Conservation (phyloP, 768 basidiomycete genomes). For the Phlebiopsis gigantea region DNA sequence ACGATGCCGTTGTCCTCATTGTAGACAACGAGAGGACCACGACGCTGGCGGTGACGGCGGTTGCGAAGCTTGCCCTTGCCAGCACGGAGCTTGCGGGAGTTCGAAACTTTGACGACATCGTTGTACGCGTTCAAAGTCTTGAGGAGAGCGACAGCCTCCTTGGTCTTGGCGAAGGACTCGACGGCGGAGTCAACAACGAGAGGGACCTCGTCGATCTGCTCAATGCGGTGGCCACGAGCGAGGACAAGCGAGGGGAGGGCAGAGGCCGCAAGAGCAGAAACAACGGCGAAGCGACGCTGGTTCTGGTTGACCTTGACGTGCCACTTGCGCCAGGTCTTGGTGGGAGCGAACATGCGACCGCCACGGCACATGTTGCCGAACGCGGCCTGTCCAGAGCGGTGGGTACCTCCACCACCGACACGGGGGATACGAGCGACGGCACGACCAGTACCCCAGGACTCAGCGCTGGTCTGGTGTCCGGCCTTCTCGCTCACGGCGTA, state of each 20-base stretch:
- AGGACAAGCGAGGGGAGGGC: conserved; percentile 97
- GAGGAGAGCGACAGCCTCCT: conserved; percentile 91
- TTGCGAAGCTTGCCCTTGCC: conserved; percentile 98
- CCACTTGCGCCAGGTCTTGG: conserved; percentile 99
- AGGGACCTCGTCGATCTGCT: conserved; percentile 94
- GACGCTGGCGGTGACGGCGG: conserved; percentile 93
- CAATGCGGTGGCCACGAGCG: conserved; percentile 98
- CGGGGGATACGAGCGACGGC: conserved; percentile 99
- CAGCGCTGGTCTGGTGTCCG: conserved; percentile 97
- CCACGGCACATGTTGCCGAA: conserved; percentile 99
- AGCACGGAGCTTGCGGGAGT: conserved; percentile 93
- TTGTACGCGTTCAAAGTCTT: conserved; percentile 84
- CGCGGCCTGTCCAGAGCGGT: conserved; percentile 97
- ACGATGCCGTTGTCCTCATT: conserved; percentile 97
- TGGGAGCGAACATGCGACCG: conserved; percentile 99
- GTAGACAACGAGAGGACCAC: conserved; percentile 96
- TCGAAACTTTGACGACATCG: conserved; percentile 95
- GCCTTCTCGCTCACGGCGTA: conserved; percentile 97
- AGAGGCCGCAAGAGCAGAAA: conserved; percentile 96
- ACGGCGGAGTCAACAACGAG: conserved; percentile 76
- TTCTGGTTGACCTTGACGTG: conserved; percentile 99
- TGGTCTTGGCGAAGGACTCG: conserved; percentile 93
- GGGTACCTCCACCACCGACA: conserved; percentile 98
- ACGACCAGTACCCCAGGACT: conserved; percentile 99
- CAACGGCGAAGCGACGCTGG: conserved; percentile 96